Evolutionary conservation across 176 grass and related monocot species (phyloP), one percentile per base, ranked within the genome.

Genomic region (Zizania latifolia): DNA sequence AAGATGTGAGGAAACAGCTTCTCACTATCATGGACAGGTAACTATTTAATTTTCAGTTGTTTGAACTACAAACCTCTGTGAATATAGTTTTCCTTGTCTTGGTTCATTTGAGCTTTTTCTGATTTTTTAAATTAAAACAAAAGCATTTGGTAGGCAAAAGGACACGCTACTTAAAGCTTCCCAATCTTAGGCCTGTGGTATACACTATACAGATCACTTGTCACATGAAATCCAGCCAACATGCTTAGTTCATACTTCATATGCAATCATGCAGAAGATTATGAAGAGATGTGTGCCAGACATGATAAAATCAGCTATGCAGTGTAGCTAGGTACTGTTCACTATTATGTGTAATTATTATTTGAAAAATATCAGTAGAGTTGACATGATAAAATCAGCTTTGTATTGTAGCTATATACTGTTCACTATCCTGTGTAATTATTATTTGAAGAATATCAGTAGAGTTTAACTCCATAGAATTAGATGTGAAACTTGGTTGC

Each of bases 1-100:
- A 97, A 70, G 94, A 97, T 83, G 94, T 93, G 35, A 83, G 90
- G 69, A 97, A 97, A 62, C 94, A 97, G 40, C 90, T 97, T 84
- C 88, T 97, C 37, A 91, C 86, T 78, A 93, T 97, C 63, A 97
- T 97, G 94, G 94, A 97, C 71, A 97, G 86, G 88, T 96, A 84
- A 68, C 62, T 61, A 54, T 53, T 54, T 48, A 48, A n/a, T 71
- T 46, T 68, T 84, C 2, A 50, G 32, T 73, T 53, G 31, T 17
- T 48, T 74, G 50, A 40, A 39, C 30, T 34, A 40, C 33, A 28
- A 55, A 0, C 60, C 11, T 71, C 16, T 75, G 41, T 19, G 13
- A 57, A 35, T 51, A 50, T 71, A 34, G 14, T 59, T 65, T 45
- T 54, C 15, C 34, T 68, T 83, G 43, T 65, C 43, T 77, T 66